Evolutionary conservation across 768 basidiomycete species (phyloP).

Genomic region (Boletus bicolor): DNA sequence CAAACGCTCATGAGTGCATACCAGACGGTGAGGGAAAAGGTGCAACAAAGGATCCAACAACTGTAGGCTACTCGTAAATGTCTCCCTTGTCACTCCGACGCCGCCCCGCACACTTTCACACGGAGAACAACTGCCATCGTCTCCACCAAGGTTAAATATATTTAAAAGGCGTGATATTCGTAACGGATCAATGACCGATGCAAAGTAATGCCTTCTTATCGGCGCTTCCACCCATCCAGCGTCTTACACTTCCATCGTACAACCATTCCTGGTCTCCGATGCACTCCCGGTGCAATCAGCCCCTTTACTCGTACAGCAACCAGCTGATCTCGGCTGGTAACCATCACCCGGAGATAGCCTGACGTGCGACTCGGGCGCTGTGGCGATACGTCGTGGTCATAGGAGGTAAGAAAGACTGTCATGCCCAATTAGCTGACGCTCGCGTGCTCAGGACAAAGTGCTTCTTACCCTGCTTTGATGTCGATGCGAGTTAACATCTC

Average conservation of each 20-base stretch:
- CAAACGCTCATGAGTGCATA: constrained; percentile 94
- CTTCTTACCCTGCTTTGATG: constrained; percentile 20
- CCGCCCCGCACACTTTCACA: background rate
- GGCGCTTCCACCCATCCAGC: background rate
- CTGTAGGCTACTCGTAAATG: constrained; percentile 44
- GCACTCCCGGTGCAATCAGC: background rate
- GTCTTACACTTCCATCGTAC: constrained; percentile 14
- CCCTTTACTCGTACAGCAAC: constrained; percentile 16
- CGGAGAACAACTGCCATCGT: background rate
- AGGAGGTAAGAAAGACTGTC: constrained; percentile 11
- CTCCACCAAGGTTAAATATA: background rate
- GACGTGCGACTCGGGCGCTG: background rate
- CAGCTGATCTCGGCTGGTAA: background rate
- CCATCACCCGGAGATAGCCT: background rate
- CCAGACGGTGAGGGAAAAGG: constrained; percentile 81
- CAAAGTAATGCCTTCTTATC: constrained; percentile 3
- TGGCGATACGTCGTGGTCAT: constrained; percentile 6
- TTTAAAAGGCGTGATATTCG: background rate
- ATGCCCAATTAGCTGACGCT: background rate
- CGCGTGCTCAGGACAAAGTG: background rate
- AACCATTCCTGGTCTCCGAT: background rate
- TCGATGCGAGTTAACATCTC: constrained; percentile 21
- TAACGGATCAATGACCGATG: constrained; percentile 1
- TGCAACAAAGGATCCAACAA: constrained; percentile 79
- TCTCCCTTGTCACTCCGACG: constrained; percentile 21